These are phyloP conservation scores for Panus rudis DNA, from an alignment of 768 basidiomycete genomes.

Conservation along the genomic window DNA sequence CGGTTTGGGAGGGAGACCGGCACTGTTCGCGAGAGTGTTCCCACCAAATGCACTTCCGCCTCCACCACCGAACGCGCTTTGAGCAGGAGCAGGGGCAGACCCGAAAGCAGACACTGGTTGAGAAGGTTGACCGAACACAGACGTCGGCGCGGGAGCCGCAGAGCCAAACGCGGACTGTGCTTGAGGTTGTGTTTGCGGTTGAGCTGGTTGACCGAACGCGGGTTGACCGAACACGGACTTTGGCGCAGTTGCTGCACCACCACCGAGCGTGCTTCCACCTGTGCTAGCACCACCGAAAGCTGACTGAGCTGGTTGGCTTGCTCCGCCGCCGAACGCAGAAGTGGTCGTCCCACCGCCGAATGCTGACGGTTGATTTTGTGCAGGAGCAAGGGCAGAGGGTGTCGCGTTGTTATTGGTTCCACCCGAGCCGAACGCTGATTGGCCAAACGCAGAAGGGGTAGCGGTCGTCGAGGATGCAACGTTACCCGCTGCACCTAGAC, in stretches of 20 bases:
- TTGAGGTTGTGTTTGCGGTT: conserved; percentile 27
- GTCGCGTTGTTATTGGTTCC: too few species aligned
- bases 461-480: conserved; percentile 5
- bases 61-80: too few species aligned
- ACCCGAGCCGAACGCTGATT: conserved; percentile 13
- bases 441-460: conserved; percentile 19
- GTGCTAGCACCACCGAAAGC: conserved; percentile 16
- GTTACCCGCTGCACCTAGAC: conserved; percentile 15
- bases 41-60: too few species aligned
- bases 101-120: conserved; percentile 2
- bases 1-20: too few species aligned
- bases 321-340: conserved; percentile 11
- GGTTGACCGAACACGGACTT: conserved; percentile 7
- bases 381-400: conserved; percentile 11
- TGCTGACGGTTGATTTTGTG: conserved; percentile 11
- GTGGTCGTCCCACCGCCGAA: conserved; percentile 10
- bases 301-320: conserved; percentile 2
- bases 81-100: too few species aligned
- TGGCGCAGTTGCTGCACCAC: background rate
- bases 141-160: conserved; percentile 9
- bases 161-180: conserved; percentile 15
- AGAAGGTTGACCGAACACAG: background rate
- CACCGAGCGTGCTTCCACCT: too few species aligned
- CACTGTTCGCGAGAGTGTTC: too few species aligned
- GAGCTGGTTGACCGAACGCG: conserved; percentile 6